A percentile compares a stretch with the other conserved stretches of the same genome.
These are phyloP conservation scores for Arthrobotrys pseudoclavata DNA, from an alignment of 2,329 filamentous ascomycete genomes.

Conservation along the genomic window DNA sequence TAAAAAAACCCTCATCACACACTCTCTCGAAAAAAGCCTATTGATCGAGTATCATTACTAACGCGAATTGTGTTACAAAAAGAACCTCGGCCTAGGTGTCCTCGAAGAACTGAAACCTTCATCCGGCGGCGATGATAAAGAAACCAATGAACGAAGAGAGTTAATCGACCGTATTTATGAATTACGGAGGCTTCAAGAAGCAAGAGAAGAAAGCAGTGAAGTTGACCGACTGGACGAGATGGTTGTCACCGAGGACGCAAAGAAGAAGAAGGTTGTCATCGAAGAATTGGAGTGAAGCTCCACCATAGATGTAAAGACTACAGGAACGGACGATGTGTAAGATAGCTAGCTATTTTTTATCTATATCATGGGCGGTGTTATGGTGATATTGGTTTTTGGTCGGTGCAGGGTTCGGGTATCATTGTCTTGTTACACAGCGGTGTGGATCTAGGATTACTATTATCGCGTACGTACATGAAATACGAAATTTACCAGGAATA, in stretches of 20 bases:
- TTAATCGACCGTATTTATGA: constrained; percentile 42
- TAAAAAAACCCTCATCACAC: not conserved
- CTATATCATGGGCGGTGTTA: not conserved
- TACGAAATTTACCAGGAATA: not conserved
- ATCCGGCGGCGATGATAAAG: constrained; percentile 20
- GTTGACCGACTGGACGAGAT: constrained; percentile 9
- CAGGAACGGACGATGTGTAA: constrained; percentile 7
- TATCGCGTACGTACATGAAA: not conserved
- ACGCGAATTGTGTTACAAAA: constrained; percentile 10
- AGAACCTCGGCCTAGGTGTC: constrained; percentile 69
- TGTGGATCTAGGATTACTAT: not conserved
- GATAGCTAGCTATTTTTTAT: constrained; percentile 7
- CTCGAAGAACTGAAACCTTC: constrained; percentile 66
- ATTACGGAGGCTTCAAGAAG: constrained; percentile 36
- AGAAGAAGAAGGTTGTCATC: constrained; percentile 46
- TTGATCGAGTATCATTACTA: constrained; percentile 12
- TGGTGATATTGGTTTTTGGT: not conserved
- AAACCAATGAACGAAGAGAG: constrained; percentile 37
- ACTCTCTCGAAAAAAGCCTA: not conserved
- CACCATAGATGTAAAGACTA: not conserved
- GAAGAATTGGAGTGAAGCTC: constrained; percentile 43
- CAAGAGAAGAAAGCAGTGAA: constrained; percentile 14
- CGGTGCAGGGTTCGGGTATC: not conserved
- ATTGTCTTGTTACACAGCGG: not conserved
- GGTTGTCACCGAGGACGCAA: constrained; percentile 18